These are phyloP conservation scores for Kwoniella dejecticola DNA, from an alignment of 768 basidiomycete genomes.

Conservation along the genomic window DNA sequence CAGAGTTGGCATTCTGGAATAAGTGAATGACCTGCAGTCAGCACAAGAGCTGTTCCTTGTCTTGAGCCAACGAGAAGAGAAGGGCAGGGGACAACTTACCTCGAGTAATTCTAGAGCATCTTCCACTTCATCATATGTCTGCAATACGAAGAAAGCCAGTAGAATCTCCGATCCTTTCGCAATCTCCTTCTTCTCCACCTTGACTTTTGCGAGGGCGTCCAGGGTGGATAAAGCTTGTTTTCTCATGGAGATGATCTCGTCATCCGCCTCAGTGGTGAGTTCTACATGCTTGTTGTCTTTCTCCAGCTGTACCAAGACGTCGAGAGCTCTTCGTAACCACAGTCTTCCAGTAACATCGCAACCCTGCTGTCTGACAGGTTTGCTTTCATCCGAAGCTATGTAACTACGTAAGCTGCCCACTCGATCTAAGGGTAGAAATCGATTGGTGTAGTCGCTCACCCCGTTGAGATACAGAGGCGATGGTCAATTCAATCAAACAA, in stretches of 20 bases:
- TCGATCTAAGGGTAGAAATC: background rate
- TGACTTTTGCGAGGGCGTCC: conserved; percentile 45
- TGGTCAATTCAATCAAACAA: conserved; percentile 72
- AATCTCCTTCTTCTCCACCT: conserved; percentile 60
- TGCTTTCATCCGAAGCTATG: conserved; percentile 15
- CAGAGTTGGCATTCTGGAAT: conserved; percentile 43
- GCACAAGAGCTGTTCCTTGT: background rate
- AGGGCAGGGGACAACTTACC: conserved; percentile 59
- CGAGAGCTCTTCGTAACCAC: conserved; percentile 72
- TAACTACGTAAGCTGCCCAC: background rate
- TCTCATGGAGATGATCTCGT: conserved; percentile 62
- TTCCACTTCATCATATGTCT: conserved; percentile 69
- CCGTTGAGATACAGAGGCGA: conserved; percentile 62
- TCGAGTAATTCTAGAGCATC: conserved; percentile 67
- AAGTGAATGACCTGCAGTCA: background rate
- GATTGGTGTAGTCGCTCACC: conserved; percentile 56
- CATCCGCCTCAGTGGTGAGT: conserved; percentile 61
- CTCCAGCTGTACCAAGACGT: conserved; percentile 59
- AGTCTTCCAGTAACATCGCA: conserved; percentile 72
- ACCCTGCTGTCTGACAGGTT: conserved; percentile 55
- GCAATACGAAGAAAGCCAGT: conserved; percentile 69
- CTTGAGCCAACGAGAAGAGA: background rate
- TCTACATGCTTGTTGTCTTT: conserved; percentile 70
- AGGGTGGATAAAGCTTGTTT: conserved; percentile 58
- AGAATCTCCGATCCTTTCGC: conserved; percentile 73